Percentiles rank a stretch among this genome's conserved stretches.
phyloP scores from a whole-genome alignment of 352 stramenopile genomes.

The Globisporangium radiosum region DNA sequence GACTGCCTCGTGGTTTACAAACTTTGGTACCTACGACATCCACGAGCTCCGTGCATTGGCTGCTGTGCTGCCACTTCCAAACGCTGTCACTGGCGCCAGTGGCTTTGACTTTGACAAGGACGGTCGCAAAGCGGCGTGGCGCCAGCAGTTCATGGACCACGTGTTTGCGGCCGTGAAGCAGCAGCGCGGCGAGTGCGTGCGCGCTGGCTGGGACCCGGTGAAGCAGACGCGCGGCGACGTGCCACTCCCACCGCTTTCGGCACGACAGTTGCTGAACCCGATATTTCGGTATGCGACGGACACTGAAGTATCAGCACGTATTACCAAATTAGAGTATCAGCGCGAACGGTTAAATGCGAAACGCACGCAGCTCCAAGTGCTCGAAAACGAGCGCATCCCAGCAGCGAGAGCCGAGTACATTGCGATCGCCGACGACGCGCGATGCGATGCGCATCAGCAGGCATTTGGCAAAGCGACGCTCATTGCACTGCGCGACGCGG shows the following conservation, averaged over 20 bases:
- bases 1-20: conserved; percentile 52
- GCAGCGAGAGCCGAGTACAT: conserved; percentile 72
- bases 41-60: conserved; percentile 51
- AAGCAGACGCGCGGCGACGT: conserved; percentile 35
- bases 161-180: conserved; percentile 46
- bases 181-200: conserved; percentile 47
- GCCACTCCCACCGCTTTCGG: conserved; percentile 46
- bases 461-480: conserved; percentile 58
- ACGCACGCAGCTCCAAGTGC: conserved; percentile 22
- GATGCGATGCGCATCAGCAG: conserved; percentile 55
- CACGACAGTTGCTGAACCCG: conserved; percentile 52
- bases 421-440: conserved; percentile 62
- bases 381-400: conserved; percentile 49
- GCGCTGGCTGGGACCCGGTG: conserved; percentile 54
- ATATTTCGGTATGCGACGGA: conserved; percentile 70
- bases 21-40: conserved; percentile 62
- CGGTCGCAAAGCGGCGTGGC: conserved; percentile 54
- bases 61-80: conserved; percentile 32
- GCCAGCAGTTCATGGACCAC: conserved; percentile 56
- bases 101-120: conserved; percentile 77
- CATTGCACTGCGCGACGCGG: conserved; percentile 55
- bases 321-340: conserved; percentile 62
- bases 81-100: neutral
- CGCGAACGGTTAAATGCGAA: conserved; percentile 36
- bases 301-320: conserved; percentile 40